Evolutionary conservation across 2,329 filamentous ascomycete genomes (phyloP).

Genomic region (Epichloe coenophiala): DNA sequence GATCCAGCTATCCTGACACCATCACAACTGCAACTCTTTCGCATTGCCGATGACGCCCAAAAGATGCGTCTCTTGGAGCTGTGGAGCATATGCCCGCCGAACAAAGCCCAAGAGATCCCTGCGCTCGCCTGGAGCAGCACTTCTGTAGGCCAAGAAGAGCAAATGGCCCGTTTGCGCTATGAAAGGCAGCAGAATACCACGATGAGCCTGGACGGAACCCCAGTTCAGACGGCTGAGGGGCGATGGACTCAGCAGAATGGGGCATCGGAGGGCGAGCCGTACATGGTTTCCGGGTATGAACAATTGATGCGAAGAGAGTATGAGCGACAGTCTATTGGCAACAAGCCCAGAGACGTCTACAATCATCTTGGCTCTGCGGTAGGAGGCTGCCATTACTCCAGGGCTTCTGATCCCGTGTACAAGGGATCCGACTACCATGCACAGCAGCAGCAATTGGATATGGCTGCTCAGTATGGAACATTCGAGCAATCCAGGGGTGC

Average conservation of each 20-base stretch:
- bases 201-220: conserved; percentile 42
- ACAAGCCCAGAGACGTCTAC: conserved; percentile 27
- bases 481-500: conserved; percentile 34
- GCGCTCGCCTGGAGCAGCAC: conserved; percentile 39
- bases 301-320: conserved; percentile 51
- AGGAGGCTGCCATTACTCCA: conserved; percentile 31
- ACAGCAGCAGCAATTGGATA: conserved; percentile 39
- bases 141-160: conserved; percentile 42
- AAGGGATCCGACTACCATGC: conserved; percentile 29
- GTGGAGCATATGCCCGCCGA: conserved; percentile 70
- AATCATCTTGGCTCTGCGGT: conserved; percentile 29
- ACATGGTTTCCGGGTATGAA: conserved; percentile 75
- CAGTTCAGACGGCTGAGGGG: conserved; percentile 38
- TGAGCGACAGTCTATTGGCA: conserved; percentile 26
- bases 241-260: conserved; percentile 30
- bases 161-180: conserved; percentile 47
- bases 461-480: conserved; percentile 57
- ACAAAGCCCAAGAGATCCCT: conserved; percentile 38
- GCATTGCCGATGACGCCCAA: conserved; percentile 58
- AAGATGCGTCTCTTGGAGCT: conserved; percentile 65
- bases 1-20: conserved; percentile 55
- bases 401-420: conserved; percentile 59
- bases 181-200: conserved; percentile 28
- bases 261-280: conserved; percentile 53
- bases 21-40: conserved; percentile 68